Conservation (phyloP, 768 basidiomycete genomes). For the Krasilnikovozyma curviuscula region DNA sequence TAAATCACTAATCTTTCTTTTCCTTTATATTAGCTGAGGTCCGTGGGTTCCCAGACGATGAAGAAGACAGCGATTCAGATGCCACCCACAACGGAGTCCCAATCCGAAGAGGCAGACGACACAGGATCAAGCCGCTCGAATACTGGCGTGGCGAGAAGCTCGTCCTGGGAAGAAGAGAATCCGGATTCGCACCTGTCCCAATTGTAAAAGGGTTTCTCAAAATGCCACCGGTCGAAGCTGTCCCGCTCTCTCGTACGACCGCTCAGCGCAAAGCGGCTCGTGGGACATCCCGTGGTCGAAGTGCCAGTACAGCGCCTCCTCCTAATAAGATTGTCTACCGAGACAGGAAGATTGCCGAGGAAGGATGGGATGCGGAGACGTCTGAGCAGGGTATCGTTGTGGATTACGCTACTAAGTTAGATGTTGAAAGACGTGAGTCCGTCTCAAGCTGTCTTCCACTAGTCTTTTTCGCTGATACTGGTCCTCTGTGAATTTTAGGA, state of each 20-base stretch:
- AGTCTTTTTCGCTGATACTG: no score
- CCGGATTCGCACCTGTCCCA: slow-evolving; percentile 30
- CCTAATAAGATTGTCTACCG: slow-evolving; percentile 5
- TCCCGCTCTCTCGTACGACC: slow-evolving; percentile 31
- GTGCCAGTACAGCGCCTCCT: neutral
- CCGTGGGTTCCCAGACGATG: neutral
- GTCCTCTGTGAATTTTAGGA: slow-evolving; percentile 31
- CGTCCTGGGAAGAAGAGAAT: slow-evolving; percentile 50
- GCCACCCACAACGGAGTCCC: neutral
- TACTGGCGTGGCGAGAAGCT: slow-evolving; percentile 87
- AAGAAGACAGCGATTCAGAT: neutral
- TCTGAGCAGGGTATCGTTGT: slow-evolving; percentile 44
- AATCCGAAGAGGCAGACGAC: slow-evolving; percentile 46
- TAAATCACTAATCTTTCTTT: neutral
- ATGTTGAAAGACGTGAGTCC: slow-evolving; percentile 49
- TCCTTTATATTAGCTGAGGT: neutral
- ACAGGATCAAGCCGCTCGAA: slow-evolving; percentile 53
- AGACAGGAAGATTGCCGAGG: slow-evolving; percentile 24
- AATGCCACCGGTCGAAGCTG: slow-evolving; percentile 35
- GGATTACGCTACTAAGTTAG: slow-evolving; percentile 42
- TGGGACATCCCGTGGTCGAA: slow-evolving; percentile 2
- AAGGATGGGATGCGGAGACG: slow-evolving; percentile 76
- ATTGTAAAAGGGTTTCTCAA: slow-evolving; percentile 48
- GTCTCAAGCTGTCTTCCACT: neutral
- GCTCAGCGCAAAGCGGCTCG: neutral